A percentile compares a stretch with the other conserved stretches of the same genome.
phyloP scores from a whole-genome alignment of 1,284 basidiomycete genomes.

The Hypsizygus ulmarius region DNA sequence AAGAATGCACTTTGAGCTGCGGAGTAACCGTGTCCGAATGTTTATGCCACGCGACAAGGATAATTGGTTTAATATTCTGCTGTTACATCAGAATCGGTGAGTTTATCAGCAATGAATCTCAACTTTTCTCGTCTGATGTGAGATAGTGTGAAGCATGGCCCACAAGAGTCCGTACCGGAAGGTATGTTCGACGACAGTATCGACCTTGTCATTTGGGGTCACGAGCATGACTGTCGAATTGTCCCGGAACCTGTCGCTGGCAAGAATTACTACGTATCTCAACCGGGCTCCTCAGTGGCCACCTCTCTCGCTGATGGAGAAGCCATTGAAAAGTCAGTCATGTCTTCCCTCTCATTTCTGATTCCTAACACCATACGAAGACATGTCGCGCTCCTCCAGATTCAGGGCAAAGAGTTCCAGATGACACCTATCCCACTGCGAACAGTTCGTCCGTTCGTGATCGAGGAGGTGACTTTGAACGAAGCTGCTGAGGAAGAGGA shows the following conservation, averaged over 20 bases:
- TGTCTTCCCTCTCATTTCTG: conserved; percentile 3
- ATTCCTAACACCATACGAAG: conserved; percentile 38
- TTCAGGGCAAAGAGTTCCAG: conserved; percentile 86
- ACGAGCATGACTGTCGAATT: conserved; percentile 97
- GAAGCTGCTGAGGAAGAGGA: conserved; percentile 76
- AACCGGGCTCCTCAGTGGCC: conserved; percentile 94
- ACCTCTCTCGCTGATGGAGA: conserved; percentile 93
- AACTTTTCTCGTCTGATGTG: neutral
- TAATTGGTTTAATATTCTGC: conserved; percentile 93
- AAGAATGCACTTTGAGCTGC: conserved; percentile 93
- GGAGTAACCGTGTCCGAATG: conserved; percentile 93
- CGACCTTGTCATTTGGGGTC: conserved; percentile 95
- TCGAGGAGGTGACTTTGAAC: conserved; percentile 76
- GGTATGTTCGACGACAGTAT: conserved; percentile 96
- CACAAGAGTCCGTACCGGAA: conserved; percentile 91
- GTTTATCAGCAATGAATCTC: neutral
- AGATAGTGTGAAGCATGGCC: conserved; percentile 85
- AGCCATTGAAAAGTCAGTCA: conserved; percentile 77
- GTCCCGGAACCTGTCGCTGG: conserved; percentile 88
- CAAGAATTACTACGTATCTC: conserved; percentile 88
- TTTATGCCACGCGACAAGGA: conserved; percentile 90
- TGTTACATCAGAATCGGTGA: conserved; percentile 95
- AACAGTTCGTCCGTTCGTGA: conserved; percentile 94
- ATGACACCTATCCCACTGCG: conserved; percentile 84
- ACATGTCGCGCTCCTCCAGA: conserved; percentile 83